These are phyloP conservation scores for Serendipita indica DNA, from an alignment of 768 basidiomycete species.

Conservation along the genomic window DNA sequence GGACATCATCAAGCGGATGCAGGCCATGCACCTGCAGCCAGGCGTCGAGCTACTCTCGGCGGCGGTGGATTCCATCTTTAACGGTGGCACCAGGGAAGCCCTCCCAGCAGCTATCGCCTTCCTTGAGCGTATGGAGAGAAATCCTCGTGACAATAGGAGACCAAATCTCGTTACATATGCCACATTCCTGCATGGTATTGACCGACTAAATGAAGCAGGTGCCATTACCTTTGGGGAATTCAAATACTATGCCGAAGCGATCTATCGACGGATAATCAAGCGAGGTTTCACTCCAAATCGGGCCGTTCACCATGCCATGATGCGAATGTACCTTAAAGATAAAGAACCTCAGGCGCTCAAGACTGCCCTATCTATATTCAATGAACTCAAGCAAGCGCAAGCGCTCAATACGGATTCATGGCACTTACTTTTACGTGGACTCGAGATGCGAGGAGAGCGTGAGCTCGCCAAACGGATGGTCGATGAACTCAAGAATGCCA, in stretches of 20 bases:
- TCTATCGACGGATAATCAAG: constrained; percentile 44
- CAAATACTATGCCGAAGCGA: constrained; percentile 33
- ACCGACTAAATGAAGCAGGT: constrained; percentile 29
- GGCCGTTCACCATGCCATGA: constrained; percentile 61
- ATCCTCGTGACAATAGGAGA: constrained; percentile 24
- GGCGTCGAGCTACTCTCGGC: constrained; percentile 65
- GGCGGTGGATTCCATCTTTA: constrained; percentile 63
- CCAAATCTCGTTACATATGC: constrained; percentile 82
- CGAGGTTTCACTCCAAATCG: constrained; percentile 40
- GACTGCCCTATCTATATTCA: constrained; percentile 43
- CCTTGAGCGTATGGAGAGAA: constrained; percentile 58
- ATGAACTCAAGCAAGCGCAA: constrained; percentile 41
- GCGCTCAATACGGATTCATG: constrained; percentile 50
- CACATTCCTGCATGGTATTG: constrained; percentile 54
- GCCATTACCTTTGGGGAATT: constrained; percentile 34
- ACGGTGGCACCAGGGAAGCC: constrained; percentile 35
- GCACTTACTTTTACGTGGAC: constrained; percentile 57
- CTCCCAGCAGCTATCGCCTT: constrained; percentile 54
- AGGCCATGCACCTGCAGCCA: constrained; percentile 52
- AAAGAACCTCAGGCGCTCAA: constrained; percentile 34
- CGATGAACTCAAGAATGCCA: constrained; percentile 38
- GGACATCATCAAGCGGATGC: constrained; percentile 58
- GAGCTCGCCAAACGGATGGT: constrained; percentile 43
- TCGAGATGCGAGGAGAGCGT: constrained; percentile 46
- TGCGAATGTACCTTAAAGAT: constrained; percentile 49